Evolutionary conservation across 306 rosid species (phyloP), one percentile per base, ranked within the genome.

Genomic region (Glycyrrhiza uralensis): DNA sequence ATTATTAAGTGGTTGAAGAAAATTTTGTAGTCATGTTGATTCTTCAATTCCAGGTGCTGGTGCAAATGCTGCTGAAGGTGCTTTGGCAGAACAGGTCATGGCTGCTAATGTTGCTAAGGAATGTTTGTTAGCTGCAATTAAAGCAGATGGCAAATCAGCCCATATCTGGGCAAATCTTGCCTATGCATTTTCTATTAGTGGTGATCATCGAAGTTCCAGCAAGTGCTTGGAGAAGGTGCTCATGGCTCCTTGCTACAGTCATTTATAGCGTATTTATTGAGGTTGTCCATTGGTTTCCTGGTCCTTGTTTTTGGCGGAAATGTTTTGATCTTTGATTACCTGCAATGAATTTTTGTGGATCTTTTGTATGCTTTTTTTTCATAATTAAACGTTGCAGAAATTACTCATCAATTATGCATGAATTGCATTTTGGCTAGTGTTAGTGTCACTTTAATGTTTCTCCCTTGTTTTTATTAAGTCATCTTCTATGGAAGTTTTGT

Each of bases 201-300:
- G 96, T 58, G 97, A 94, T 85, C 88, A 89, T 78, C 85, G 92
- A 81, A 91, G 91, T 86, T 89, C 96, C 80, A 76, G 89, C 88
- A 91, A 91, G 82, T 91, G 97, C 86, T 85, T 91, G 84, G 97
- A 91, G 92, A 91, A 91, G 98, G 98, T 93, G 89, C 89, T 81
- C 47, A 80, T 74, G 85, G 86, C 77, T 84, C 66, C 81, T 77
- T 85, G 85, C 76, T 81, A 69, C 69, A 68, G 45, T 86, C 80
- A 79, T 86, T 81, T 81, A 69, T 83, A 39, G 68, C 47, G 39
- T 81, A 75, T 87, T 77, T 79, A 24, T 77, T 85, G 84, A 69
- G 84, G 71, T 72, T 75, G 85, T 87, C 61, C 44, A 56, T 76
- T 89, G 90, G 75, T 74, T 71, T 87, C 77, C 68, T 65, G 78